phyloP scores from a whole-genome alignment of 1,139 yeast species.

The Diutina catenulata region DNA sequence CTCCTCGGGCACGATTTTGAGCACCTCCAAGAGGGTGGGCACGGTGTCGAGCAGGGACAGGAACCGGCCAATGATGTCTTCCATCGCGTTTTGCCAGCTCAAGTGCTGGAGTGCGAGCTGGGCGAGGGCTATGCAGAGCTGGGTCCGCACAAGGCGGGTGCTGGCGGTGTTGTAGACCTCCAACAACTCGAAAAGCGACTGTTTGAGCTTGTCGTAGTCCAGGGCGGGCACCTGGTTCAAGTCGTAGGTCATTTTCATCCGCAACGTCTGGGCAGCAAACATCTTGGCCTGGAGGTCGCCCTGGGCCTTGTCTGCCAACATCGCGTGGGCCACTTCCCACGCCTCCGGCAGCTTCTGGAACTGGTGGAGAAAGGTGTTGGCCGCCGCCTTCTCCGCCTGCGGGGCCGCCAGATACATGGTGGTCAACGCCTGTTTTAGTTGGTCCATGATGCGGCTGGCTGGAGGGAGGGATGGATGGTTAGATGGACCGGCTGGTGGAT shows the following conservation, averaged over 20 bases:
- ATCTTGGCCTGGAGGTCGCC: constrained; percentile 26
- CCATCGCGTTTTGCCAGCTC: constrained; percentile 61
- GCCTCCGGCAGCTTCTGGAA: constrained; percentile 75
- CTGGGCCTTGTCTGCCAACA: constrained; percentile 13
- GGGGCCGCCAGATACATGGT: constrained; percentile 50
- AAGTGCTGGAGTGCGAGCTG: constrained; percentile 70
- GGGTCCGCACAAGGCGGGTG: constrained; percentile 57
- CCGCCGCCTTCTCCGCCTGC: constrained; percentile 41
- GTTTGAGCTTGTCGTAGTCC: constrained; percentile 42
- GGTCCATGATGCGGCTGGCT: constrained; percentile 10
- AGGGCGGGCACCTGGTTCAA: constrained; percentile 54
- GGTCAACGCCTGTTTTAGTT: constrained; percentile 38
- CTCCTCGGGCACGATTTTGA: constrained; percentile 87
- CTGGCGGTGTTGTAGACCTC: constrained; percentile 26
- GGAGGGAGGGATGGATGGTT: no score
- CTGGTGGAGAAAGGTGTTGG: constrained; percentile 56
- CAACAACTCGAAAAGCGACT: constrained; percentile 48
- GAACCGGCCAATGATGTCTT: constrained; percentile 43
- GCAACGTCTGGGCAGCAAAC: constrained; percentile 83
- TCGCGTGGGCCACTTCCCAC: constrained; percentile 42
- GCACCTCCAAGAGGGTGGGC: constrained; percentile 55
- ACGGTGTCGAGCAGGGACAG: constrained; percentile 26
- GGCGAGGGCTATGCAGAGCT: constrained; percentile 69
- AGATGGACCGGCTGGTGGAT: no score
- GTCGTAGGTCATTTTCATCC: constrained; percentile 79